phyloP scores from a whole-genome alignment of 1,284 basidiomycete genomes.

The Sporisorium exsertum region DNA sequence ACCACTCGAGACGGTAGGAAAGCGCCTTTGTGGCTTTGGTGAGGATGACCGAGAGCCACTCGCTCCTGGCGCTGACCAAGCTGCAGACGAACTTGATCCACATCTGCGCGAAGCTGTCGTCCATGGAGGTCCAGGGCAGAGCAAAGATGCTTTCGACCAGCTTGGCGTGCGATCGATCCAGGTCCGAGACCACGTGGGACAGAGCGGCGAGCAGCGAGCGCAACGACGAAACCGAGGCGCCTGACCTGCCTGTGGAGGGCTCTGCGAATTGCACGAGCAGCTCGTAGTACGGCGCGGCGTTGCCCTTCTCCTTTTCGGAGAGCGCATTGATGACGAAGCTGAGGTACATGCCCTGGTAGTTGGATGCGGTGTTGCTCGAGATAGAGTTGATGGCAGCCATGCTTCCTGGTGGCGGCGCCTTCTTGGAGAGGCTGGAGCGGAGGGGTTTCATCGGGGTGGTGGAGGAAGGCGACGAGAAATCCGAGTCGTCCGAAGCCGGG shows the following conservation, averaged over 20 bases:
- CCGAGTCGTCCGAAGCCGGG: conserved; percentile 31
- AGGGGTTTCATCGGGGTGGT: conserved; percentile 36
- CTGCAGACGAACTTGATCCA: conserved; percentile 80
- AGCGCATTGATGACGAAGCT: conserved; percentile 85
- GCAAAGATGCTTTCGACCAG: conserved; percentile 88
- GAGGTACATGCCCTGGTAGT: conserved; percentile 80
- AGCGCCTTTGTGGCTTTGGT: conserved; percentile 84
- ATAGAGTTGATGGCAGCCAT: conserved; percentile 45
- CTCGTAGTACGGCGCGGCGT: conserved; percentile 71
- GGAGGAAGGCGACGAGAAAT: conserved; percentile 35
- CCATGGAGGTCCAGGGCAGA: conserved; percentile 89
- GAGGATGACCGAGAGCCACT: conserved; percentile 88
- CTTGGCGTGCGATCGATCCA: conserved; percentile 80
- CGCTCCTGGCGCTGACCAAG: conserved; percentile 90
- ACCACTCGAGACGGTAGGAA: conserved; percentile 49
- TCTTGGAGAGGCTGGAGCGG: conserved; percentile 43
- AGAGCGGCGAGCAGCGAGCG: conserved; percentile 72
- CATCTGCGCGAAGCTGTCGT: conserved; percentile 75
- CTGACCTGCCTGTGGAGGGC: conserved; percentile 32
- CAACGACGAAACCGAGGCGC: conserved; percentile 55
- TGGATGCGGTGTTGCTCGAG: conserved; percentile 18
- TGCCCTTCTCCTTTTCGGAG: conserved; percentile 75
- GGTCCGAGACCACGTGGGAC: conserved; percentile 75
- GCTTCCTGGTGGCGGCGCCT: conserved; percentile 39
- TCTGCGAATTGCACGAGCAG: conserved; percentile 72